Percentiles rank a stretch among this genome's conserved stretches.
These are phyloP conservation scores for Panicum virgatum DNA, from an alignment of 202 grass and related monocot species.

Conservation along the genomic window DNA sequence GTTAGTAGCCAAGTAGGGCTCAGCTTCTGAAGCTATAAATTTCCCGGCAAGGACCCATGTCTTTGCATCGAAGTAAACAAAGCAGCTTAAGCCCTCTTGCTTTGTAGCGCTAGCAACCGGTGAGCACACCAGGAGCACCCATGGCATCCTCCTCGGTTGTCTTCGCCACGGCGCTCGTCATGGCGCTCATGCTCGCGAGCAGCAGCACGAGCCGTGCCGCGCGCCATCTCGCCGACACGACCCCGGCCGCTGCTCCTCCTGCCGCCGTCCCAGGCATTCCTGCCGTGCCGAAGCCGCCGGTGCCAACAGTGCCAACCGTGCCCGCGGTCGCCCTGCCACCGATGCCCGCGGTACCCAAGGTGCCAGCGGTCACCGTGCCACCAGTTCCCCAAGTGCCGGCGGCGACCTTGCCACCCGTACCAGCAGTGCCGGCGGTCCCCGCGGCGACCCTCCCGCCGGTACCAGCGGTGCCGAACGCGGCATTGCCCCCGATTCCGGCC, in stretches of 20 bases:
- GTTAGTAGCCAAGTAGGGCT: too few relatives aligned
- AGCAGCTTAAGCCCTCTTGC: not conserved
- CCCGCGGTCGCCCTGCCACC: not conserved
- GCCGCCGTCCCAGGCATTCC: not conserved
- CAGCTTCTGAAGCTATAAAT: constrained; percentile 21
- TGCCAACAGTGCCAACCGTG: not conserved
- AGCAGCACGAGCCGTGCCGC: constrained; percentile 12
- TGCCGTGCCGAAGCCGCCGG: not conserved
- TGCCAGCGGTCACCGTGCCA: not conserved
- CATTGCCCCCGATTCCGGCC: constrained; percentile 5
- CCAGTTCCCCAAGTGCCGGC: not conserved
- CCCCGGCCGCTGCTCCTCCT: not conserved
- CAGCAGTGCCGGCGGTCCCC: not conserved
- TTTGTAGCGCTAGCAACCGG: not conserved
- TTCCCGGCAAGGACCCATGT: not conserved
- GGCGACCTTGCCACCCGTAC: not conserved
- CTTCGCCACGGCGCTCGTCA: constrained; percentile 22
- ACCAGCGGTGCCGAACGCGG: not conserved
- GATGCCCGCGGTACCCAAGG: not conserved
- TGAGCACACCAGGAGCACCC: not conserved
- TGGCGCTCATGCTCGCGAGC: constrained; percentile 20
- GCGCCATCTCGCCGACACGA: constrained; percentile 36
- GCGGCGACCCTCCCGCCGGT: not conserved
- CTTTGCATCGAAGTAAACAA: not conserved
- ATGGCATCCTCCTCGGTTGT: constrained; percentile 17